Conservation (phyloP, 441 rosid genomes). For the Croton laevigatus region DNA sequence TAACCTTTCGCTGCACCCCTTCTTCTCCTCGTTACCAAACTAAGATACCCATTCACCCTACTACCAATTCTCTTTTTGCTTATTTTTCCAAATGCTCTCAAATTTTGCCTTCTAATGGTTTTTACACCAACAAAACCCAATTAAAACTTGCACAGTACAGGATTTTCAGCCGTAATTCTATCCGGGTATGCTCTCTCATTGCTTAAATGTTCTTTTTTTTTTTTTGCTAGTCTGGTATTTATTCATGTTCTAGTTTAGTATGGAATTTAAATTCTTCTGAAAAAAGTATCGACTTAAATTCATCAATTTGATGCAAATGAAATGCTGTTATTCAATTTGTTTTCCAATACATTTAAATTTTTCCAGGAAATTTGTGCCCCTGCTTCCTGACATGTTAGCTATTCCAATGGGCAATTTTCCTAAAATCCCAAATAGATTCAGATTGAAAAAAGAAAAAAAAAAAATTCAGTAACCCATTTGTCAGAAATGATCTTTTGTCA, state of each 20-base stretch:
- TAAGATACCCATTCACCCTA: constrained; percentile 29
- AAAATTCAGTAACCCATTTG: too few species aligned
- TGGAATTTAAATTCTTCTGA: too few species aligned
- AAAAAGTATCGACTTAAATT: background rate
- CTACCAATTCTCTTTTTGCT: constrained; percentile 11
- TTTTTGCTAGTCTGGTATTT: background rate
- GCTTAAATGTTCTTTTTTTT: background rate
- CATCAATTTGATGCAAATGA: too few species aligned
- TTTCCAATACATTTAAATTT: too few species aligned
- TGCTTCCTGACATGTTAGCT: too few species aligned
- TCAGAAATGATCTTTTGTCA: too few species aligned
- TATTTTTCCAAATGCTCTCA: constrained; percentile 26
- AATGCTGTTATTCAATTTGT: too few species aligned
- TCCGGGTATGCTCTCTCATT: constrained; percentile 48
- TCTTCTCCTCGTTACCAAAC: constrained; percentile 29
- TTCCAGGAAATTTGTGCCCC: too few species aligned
- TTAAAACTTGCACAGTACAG: constrained; percentile 32
- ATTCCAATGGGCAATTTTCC: too few species aligned
- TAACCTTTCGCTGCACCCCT: constrained; percentile 30
- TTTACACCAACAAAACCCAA: constrained; percentile 33
- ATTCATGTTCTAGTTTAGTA: background rate
- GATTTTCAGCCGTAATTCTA: constrained; percentile 33
- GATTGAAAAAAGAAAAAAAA: too few species aligned
- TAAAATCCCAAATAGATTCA: too few species aligned
- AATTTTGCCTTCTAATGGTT: constrained; percentile 33